A percentile compares a stretch with the other conserved stretches of the same genome.
These are phyloP conservation scores for Pleurotus tuoliensis DNA, from an alignment of 768 basidiomycete species.

Conservation along the genomic window DNA sequence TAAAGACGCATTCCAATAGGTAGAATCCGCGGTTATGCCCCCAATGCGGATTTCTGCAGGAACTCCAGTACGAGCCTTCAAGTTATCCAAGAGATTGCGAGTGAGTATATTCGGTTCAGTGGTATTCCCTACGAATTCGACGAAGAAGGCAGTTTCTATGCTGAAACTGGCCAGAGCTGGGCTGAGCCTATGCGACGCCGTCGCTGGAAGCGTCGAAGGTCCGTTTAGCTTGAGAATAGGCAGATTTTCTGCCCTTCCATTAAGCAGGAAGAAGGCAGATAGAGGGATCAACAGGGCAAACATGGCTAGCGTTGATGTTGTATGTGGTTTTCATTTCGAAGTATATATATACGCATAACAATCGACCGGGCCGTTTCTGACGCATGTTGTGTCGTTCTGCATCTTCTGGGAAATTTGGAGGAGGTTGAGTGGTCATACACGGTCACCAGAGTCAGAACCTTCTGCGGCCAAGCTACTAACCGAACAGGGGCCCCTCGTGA, in stretches of 20 bases:
- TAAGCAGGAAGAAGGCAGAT: not conserved
- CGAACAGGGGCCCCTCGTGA: too few relatives aligned
- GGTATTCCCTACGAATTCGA: conserved; percentile 44
- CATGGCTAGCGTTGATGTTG: not conserved
- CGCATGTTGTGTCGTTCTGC: too few relatives aligned
- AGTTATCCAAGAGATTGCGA: conserved; percentile 39
- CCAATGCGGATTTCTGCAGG: conserved; percentile 47
- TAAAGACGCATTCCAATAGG: conserved; percentile 38
- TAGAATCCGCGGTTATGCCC: conserved; percentile 52
- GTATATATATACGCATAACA: too few relatives aligned
- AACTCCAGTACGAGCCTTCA: conserved; percentile 39
- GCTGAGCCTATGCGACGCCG: conserved; percentile 39
- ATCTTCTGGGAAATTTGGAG: not conserved
- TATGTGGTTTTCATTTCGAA: too few relatives aligned
- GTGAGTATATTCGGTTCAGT: conserved; percentile 40
- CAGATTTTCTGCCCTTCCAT: conserved; percentile 1
- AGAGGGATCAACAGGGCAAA: conserved; percentile 1
- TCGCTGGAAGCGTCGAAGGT: conserved; percentile 36
- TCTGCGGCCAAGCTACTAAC: too few relatives aligned
- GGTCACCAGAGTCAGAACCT: not conserved
- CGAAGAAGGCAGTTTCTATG: conserved; percentile 52
- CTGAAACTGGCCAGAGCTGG: conserved; percentile 50
- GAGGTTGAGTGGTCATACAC: not conserved
- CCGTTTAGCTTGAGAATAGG: conserved; percentile 32
- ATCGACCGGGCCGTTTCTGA: too few relatives aligned